These are phyloP conservation scores for Clonostachys byssicola DNA, from an alignment of 2,329 filamentous ascomycete genomes.

Conservation along the genomic window DNA sequence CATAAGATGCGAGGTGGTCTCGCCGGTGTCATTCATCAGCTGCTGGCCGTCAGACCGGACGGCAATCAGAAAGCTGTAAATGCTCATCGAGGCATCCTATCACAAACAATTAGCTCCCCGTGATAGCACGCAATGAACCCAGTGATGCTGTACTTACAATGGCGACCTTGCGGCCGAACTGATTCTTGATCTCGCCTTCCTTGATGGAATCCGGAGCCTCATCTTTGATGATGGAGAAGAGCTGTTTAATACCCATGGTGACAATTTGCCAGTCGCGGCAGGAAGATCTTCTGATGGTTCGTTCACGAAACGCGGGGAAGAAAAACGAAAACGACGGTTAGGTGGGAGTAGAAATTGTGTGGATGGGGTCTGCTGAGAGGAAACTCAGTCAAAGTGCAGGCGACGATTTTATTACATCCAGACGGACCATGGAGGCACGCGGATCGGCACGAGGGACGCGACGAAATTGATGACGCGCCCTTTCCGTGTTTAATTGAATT, in stretches of 20 bases:
- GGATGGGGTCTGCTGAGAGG: no score
- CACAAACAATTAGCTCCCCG: no score
- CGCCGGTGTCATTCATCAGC: slow-evolving; percentile 89
- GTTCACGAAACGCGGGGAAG: no score
- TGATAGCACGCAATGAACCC: background rate
- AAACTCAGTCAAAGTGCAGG: no score
- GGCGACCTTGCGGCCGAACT: slow-evolving; percentile 96
- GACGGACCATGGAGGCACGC: no score
- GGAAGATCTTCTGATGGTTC: no score
- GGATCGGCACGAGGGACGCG: no score
- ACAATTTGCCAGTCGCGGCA: slow-evolving; percentile 2
- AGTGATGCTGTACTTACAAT: slow-evolving; percentile 60
- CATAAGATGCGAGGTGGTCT: slow-evolving; percentile 98
- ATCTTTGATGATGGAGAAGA: slow-evolving; percentile 81
- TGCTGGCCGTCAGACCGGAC: slow-evolving; percentile 96
- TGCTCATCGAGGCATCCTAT: slow-evolving; percentile 76
- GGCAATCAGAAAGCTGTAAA: slow-evolving; percentile 97
- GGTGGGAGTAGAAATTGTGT: no score
- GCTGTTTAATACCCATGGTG: slow-evolving; percentile 64
- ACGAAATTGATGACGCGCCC: no score
- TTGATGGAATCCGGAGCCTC: slow-evolving; percentile 95
- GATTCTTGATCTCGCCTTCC: slow-evolving; percentile 96
- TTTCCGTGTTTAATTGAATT: no score
- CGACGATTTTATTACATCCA: no score
- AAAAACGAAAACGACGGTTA: no score